Conservation (phyloP, 1,284 basidiomycete genomes). For the Cryptococcus jaspeensis region DNA sequence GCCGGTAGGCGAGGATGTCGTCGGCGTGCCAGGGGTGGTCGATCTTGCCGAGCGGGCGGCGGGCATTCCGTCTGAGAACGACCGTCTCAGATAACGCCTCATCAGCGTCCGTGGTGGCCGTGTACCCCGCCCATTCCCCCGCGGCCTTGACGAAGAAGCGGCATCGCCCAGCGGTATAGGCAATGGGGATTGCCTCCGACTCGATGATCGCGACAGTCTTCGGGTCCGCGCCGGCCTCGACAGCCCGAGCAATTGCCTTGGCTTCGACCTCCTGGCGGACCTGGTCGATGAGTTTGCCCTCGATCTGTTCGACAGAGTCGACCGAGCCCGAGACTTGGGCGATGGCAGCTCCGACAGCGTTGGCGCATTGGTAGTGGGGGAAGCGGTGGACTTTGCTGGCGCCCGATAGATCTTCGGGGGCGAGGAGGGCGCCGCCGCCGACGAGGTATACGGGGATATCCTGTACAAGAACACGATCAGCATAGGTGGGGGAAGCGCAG, state of each 20-base stretch:
- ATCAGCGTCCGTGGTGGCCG: not conserved
- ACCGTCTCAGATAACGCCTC: too few relatives aligned
- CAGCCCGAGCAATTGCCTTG: conserved; percentile 53
- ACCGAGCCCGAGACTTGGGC: conserved; percentile 41
- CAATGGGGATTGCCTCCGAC: conserved; percentile 40
- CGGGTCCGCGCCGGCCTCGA: conserved; percentile 53
- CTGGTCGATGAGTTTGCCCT: conserved; percentile 13
- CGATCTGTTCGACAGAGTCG: conserved; percentile 24
- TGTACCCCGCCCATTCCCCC: conserved; percentile 38
- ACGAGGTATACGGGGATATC: conserved; percentile 36
- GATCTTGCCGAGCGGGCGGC: not conserved
- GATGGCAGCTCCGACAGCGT: conserved; percentile 57
- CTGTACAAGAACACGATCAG: conserved; percentile 18
- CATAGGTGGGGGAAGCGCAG: too few relatives aligned
- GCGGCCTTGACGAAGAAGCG: conserved; percentile 48
- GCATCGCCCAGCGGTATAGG: conserved; percentile 34
- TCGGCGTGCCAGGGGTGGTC: conserved; percentile 34
- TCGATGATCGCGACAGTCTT: conserved; percentile 54
- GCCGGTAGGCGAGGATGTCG: conserved; percentile 29
- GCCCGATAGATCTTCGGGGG: conserved; percentile 54
- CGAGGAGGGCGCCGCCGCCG: conserved; percentile 40
- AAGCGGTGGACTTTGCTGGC: conserved; percentile 57
- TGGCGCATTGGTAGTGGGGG: conserved; percentile 58
- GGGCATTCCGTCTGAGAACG: not conserved
- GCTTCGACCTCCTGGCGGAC: conserved; percentile 47